Base-by-base conservation (phyloP, 768 basidiomycete species). In the Leccinellum luteum region DNA sequence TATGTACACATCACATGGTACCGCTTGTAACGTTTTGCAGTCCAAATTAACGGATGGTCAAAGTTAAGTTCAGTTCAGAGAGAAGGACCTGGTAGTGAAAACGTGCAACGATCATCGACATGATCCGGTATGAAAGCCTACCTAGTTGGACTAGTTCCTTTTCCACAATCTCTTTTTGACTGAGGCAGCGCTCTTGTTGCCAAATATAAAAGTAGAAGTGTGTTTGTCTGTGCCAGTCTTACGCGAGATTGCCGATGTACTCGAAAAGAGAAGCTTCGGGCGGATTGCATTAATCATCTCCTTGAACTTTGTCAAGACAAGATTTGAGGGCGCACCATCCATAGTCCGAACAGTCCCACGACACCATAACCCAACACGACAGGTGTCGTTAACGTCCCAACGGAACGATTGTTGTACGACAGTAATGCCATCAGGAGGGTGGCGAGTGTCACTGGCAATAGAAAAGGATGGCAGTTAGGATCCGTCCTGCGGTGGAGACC, bases 221-320 rank as follows among this genome's bases (percentile, higher is more conserved):
- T 82, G 83, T 66, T 92, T 92, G 73, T 92, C 89, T 19, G 89
- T 86, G 17, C 90, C 91, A 6, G 90, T 92, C 63, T 82, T 87
- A 67, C 81, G 83, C 31, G 89, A 90, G 48, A 81, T 69, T 38
- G 74, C 67, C 25, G 78, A 76, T 13, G 86, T 77, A 25, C 79
- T 78, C 41, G 82, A 79, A 65, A 92, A 90, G 51, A 85, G 65
- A 48, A 86, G 77, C 87, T 89, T 63, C 28, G 57, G n/a, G 51
- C 23, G 35, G 54, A 52, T 31, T 38, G 57, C 19, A 56, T 57
- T 51, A 52, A 59, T 70, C 56, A 59, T 44, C 49, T 52, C 12
- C 38, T 30, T 61, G 51, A 62, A 58, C 60, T 47, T 25, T 64
- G 55, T 32, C n/a, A 4, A 21, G 47, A 19, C 32, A 58, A 63